Percentiles rank a stretch among this genome's conserved stretches.
These are phyloP conservation scores for Sarocladium strictum DNA, from an alignment of 2,329 filamentous ascomycete genomes.

Conservation along the genomic window DNA sequence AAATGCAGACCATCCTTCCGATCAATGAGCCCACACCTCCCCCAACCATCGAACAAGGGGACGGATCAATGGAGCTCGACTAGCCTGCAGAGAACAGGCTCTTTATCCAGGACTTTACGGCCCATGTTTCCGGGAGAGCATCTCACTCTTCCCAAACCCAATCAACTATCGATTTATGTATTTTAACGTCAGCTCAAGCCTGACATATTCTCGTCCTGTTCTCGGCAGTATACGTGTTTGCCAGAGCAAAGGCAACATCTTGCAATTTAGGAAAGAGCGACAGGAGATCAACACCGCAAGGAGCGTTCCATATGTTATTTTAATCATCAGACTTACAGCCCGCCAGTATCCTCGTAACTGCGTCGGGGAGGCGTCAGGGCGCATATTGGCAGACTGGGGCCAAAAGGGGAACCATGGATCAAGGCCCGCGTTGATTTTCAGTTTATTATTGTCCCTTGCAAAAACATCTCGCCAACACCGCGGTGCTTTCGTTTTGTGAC, in stretches of 20 bases:
- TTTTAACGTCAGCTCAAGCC: neutral
- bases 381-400: neutral
- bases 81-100: too few relatives aligned
- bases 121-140: neutral
- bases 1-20: slow-evolving; percentile 22
- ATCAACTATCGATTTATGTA: neutral
- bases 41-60: slow-evolving; percentile 32
- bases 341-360: neutral
- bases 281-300: neutral
- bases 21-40: slow-evolving; percentile 34
- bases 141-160: neutral
- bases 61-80: slow-evolving; percentile 34
- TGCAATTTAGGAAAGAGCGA: neutral
- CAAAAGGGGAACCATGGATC: neutral
- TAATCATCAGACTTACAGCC: neutral
- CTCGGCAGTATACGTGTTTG: too few relatives aligned
- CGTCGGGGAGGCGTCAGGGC: neutral
- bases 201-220: neutral
- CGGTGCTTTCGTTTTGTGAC: neutral
- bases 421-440: neutral
- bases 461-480: neutral
- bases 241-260: too few relatives aligned
- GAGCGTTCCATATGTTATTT: neutral
- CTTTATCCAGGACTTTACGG: too few relatives aligned
- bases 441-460: neutral